Evolutionary conservation across 371 early-diverging fungal species (phyloP).

Genomic region (Batrachochytrium dendrobatidis): DNA sequence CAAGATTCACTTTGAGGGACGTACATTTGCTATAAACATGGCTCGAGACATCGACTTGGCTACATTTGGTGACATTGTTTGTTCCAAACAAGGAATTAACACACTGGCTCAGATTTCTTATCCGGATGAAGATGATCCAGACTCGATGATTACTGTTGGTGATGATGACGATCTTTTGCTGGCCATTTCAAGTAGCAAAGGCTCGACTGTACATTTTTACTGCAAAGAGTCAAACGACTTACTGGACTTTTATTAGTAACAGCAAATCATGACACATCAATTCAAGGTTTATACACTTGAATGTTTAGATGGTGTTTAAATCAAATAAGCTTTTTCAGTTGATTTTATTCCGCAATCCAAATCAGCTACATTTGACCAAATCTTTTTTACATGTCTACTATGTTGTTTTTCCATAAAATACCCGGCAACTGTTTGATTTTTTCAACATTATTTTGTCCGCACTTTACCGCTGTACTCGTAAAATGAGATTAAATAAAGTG

Average conservation of each 20-base stretch:
- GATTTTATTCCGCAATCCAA: no score
- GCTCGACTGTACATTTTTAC: neutral
- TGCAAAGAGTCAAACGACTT: neutral
- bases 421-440: no score
- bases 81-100: neutral
- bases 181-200: neutral
- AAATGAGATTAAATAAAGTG: no score
- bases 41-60: neutral
- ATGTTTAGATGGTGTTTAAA: no score
- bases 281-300: no score
- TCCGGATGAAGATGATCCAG: neutral
- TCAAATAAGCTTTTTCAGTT: no score
- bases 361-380: no score
- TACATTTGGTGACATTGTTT: neutral
- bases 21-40: neutral
- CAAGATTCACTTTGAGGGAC: conserved; percentile 1
- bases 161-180: neutral
- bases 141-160: neutral
- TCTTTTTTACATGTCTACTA: no score
- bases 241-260: neutral
- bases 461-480: no score
- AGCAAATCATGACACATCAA: no score
- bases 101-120: neutral
- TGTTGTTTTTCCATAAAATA: no score
- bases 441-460: no score